Percentiles rank a stretch among this genome's conserved stretches.
These are phyloP conservation scores for Penicillium sp. DNA, from an alignment of 2,329 filamentous ascomycete species.

Conservation along the genomic window DNA sequence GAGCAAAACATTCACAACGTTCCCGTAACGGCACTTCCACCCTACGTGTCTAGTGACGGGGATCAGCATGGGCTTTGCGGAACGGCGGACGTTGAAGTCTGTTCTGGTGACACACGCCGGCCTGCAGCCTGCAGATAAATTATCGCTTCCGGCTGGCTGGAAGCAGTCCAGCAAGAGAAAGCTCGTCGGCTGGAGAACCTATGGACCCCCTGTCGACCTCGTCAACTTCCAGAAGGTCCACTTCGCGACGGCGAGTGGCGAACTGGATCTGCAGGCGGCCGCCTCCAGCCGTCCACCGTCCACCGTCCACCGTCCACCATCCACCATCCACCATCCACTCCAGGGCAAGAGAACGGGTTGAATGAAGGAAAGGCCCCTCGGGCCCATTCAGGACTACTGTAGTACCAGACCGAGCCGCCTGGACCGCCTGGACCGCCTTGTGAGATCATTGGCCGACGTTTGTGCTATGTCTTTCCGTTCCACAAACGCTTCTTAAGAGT, in stretches of 20 bases:
- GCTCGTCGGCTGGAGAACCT: neutral
- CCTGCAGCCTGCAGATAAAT: conserved; percentile 17
- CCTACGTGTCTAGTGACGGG: conserved; percentile 42
- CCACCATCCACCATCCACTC: neutral
- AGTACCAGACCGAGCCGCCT: conserved; percentile 30
- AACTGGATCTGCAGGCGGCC: conserved; percentile 28
- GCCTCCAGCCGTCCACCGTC: conserved; percentile 8
- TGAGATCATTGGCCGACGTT: conserved; percentile 29
- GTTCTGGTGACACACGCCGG: conserved; percentile 19
- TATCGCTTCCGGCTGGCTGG: conserved; percentile 17
- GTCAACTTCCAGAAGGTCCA: conserved; percentile 16
- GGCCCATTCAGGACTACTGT: conserved; percentile 19
- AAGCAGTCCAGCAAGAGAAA: conserved; percentile 12
- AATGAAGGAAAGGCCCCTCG: neutral
- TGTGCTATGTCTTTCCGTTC: conserved; percentile 31
- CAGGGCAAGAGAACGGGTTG: neutral
- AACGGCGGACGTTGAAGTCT: conserved; percentile 12
- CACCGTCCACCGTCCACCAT: neutral
- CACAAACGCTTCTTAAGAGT: conserved; percentile 28
- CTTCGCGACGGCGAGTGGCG: conserved; percentile 6
- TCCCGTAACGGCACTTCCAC: neutral
- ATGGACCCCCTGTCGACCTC: neutral
- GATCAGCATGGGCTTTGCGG: conserved; percentile 12
- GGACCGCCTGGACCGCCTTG: conserved; percentile 17
- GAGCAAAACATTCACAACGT: neutral